Conservation (phyloP, 805 yeast genomes). For the Candida peoriensis region DNA sequence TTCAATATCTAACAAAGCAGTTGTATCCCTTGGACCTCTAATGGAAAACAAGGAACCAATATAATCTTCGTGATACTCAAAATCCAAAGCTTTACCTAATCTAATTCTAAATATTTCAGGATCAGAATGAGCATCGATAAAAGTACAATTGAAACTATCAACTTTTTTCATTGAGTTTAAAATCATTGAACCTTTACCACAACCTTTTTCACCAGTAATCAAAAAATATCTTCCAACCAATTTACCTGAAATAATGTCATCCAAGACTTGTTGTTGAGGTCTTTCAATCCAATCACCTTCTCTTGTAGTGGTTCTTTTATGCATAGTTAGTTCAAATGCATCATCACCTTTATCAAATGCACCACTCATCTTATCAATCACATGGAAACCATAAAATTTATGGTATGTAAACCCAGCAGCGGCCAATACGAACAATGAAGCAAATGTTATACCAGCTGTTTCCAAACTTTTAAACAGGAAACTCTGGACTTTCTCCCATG, state of each 20-base stretch:
- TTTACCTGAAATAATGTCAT: slow-evolving; percentile 62
- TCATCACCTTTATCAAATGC: slow-evolving; percentile 70
- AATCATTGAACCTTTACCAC: slow-evolving; percentile 76
- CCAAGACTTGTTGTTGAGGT: slow-evolving; percentile 59
- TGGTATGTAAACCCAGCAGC: slow-evolving; percentile 72
- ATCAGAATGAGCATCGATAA: slow-evolving; percentile 80
- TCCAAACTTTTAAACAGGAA: slow-evolving; percentile 44
- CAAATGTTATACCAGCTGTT: slow-evolving; percentile 66
- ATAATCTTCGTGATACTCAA: slow-evolving; percentile 73
- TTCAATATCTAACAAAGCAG: slow-evolving; percentile 76
- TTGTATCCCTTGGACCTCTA: slow-evolving; percentile 80
- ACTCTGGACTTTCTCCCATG: slow-evolving; percentile 13
- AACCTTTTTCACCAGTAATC: slow-evolving; percentile 79
- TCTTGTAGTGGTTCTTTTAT: slow-evolving; percentile 31
- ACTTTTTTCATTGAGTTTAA: slow-evolving; percentile 64
- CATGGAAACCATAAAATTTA: slow-evolving; percentile 51
- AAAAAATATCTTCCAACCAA: slow-evolving; percentile 64
- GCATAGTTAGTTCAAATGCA: slow-evolving; percentile 54
- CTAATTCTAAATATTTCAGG: slow-evolving; percentile 77
- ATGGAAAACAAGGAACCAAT: slow-evolving; percentile 77
- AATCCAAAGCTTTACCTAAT: slow-evolving; percentile 70
- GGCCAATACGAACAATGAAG: slow-evolving; percentile 64
- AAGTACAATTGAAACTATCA: slow-evolving; percentile 58
- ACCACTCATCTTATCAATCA: slow-evolving; percentile 53
- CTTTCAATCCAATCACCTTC: slow-evolving; percentile 63